Base-by-base conservation (phyloP, 2,329 filamentous ascomycete species). In the Cladobotryum protrusum region DNA sequence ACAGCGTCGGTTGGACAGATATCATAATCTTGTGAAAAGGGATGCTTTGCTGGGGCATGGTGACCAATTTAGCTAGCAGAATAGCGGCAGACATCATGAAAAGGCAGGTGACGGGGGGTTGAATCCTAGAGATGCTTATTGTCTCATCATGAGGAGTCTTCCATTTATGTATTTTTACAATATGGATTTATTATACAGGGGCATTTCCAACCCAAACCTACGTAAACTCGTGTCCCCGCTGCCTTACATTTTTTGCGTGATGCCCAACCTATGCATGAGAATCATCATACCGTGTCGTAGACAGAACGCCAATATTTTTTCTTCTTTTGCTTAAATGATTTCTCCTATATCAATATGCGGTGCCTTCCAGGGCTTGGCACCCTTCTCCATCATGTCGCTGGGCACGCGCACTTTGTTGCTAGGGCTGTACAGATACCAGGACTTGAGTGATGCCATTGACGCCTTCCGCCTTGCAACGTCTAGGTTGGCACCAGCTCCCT, bases 381-480 rank as follows among this genome's bases (percentile, higher is more conserved):
- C 77, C 55, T 81, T 74, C 48, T 77, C 73, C 57, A 86, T 76
- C 72, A 80, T 85, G 56, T 87, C 83, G 63, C 85, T 88, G 19
- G 86, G 86, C 54, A 89, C 74, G 51, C 78, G 76, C 45, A 82
- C 78, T 56, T 81, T 71, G 58, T 75, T 71, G 49, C 78, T 75
- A 24, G 93, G 92, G 66, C 85, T 91, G 74, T 99, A 99, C 47
- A 99, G 75, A 69, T 99, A 99, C 93, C 93, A 99, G 5, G 85
- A 78, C 76, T 96, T 95, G 63, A 99, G 75, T 15, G 90, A 85
- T 55, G 86, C 85, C 62, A 95, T 91, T 35, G 88, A 83, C 17
- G 93, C 93, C 66, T 88, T 81, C 56, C 81, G 77, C 56, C 89
- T 82, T 32, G 87, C 92, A 61, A 89, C 81, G 57, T 89, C 77